A percentile compares a stretch with the other conserved stretches of the same genome.
Conservation (phyloP, 2,329 filamentous ascomycete genomes). For the Fusarium sp. region DNA sequence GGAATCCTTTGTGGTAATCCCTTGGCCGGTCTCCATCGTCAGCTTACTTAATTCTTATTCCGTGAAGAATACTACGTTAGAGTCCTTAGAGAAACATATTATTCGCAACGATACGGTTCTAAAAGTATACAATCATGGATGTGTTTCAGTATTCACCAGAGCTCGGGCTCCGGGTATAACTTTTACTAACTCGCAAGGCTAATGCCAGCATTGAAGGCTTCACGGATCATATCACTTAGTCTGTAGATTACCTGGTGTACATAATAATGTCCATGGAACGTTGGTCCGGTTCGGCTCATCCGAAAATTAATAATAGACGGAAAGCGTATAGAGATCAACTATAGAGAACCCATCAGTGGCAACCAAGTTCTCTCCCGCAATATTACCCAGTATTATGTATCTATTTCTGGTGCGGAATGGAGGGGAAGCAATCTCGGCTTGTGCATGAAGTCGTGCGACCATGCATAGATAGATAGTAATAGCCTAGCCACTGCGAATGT, state of each 20-base stretch:
- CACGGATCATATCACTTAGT: too few relatives aligned
- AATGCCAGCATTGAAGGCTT: too few relatives aligned
- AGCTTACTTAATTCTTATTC: not conserved
- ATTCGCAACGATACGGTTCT: not conserved
- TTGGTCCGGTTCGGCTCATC: constrained; percentile 29
- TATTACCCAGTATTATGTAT: constrained; percentile 13
- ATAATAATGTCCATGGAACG: constrained; percentile 13
- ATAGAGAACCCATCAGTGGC: not conserved
- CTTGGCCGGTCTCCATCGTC: not conserved
- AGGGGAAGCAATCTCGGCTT: constrained; percentile 21
- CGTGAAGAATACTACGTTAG: not conserved
- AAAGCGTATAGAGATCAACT: not conserved
- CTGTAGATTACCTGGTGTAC: too few relatives aligned
- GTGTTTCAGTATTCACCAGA: too few relatives aligned
- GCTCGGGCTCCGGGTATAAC: too few relatives aligned
- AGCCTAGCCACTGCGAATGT: not conserved
- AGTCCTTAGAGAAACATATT: not conserved
- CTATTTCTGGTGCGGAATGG: constrained; percentile 7
- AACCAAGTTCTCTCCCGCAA: constrained; percentile 7
- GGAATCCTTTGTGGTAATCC: not conserved
- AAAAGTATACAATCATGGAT: too few relatives aligned
- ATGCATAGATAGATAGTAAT: not conserved
- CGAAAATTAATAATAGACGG: constrained; percentile 21
- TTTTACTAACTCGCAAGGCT: too few relatives aligned
- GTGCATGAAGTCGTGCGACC: constrained; percentile 5